These are phyloP conservation scores for Theobroma grandiflorum DNA, from an alignment of 441 rosid genomes.

Conservation along the genomic window DNA sequence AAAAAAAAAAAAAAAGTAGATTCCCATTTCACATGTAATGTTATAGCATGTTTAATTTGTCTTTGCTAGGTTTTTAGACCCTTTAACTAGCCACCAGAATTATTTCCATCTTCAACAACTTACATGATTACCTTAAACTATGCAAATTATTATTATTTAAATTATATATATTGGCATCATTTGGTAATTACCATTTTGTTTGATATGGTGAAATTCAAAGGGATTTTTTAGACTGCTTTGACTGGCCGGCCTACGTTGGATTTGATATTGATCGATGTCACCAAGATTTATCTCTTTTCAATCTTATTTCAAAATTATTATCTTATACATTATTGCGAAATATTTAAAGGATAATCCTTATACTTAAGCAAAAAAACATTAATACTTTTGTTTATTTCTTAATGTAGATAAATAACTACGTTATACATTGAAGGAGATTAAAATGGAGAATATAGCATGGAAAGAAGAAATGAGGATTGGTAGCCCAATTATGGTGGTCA, in stretches of 20 bases:
- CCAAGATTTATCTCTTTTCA: background rate
- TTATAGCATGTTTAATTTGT: conserved; percentile 42
- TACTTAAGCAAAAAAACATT: background rate
- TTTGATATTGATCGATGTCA: background rate
- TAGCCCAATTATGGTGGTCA: background rate
- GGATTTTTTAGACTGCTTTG: background rate
- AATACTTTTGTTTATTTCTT: background rate
- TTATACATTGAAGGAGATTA: too few species aligned
- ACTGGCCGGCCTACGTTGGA: background rate
- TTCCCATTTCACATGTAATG: conserved; percentile 65
- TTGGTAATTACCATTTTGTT: background rate
- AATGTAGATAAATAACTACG: too few species aligned
- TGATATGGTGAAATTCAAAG: background rate
- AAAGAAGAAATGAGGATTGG: too few species aligned
- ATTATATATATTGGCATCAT: background rate
- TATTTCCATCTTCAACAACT: conserved; percentile 5
- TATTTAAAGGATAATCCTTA: background rate
- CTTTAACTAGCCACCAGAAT: conserved; percentile 8
- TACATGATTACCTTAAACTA: background rate
- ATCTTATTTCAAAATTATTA: background rate
- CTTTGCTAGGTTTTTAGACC: conserved; percentile 29
- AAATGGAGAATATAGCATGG: too few species aligned
- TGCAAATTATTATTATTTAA: too few species aligned
- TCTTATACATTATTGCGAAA: background rate
- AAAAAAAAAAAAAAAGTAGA: conserved; percentile 36